Conservation (phyloP, 83 land plant species). For the Picea engelmannii region DNA sequence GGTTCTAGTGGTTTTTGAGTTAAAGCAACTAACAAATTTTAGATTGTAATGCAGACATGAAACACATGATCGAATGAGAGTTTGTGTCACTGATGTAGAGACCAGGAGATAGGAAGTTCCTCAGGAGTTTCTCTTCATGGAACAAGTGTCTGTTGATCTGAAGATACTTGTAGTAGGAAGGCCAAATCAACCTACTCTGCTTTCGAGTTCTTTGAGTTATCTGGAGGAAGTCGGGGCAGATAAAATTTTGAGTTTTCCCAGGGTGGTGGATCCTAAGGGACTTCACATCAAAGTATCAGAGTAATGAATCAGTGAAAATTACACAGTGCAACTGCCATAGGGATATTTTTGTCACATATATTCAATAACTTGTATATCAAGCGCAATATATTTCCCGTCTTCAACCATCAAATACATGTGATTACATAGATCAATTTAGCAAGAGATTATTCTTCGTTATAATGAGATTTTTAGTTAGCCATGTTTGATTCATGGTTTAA, state of each 20-base stretch:
- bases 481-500: too few species aligned
- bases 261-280: conserved; percentile 71
- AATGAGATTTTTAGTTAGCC: too few species aligned
- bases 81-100: conserved; percentile 61
- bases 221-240: conserved; percentile 51
- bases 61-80: conserved; percentile 41
- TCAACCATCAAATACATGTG: too few species aligned
- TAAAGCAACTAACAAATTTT: background rate
- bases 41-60: conserved; percentile 44
- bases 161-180: background rate
- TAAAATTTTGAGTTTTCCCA: conserved; percentile 52
- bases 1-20: background rate
- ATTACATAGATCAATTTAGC: too few species aligned
- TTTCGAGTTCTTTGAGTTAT: conserved; percentile 16
- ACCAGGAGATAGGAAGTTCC: conserved; percentile 82
- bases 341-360: too few species aligned
- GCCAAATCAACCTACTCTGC: background rate
- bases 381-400: too few species aligned
- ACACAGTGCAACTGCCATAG: too few species aligned
- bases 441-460: too few species aligned
- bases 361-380: too few species aligned
- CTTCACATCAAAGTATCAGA: conserved; percentile 39
- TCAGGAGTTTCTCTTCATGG: conserved; percentile 52
- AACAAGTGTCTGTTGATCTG: conserved; percentile 14
- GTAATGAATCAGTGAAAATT: background rate